A percentile compares a stretch with the other conserved stretches of the same genome.
Conservation (phyloP, 352 stramenopile species). For the Pythium vanterpoolii region DNA sequence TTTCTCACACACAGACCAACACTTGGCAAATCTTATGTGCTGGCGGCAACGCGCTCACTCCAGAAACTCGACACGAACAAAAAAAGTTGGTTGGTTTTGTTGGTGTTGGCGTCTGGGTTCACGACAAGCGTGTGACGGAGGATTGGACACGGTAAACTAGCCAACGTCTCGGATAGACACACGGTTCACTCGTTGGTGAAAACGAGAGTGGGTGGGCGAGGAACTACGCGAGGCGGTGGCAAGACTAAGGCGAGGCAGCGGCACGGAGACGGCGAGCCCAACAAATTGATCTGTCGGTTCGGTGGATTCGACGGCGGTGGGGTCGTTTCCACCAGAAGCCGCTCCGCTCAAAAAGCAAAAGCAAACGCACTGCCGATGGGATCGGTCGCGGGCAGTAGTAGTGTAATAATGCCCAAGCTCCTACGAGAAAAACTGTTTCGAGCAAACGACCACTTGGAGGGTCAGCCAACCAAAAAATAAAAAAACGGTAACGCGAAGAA, state of each 20-base stretch:
- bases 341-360: not conserved
- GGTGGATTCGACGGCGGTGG: constrained; percentile 1
- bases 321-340: constrained; percentile 22
- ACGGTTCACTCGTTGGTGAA: no score
- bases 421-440: not conserved
- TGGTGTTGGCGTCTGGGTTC: no score
- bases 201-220: no score
- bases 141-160: no score
- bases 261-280: not conserved
- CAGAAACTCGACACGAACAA: no score
- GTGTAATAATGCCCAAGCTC: constrained; percentile 6
- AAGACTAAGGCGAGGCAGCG: not conserved
- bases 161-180: no score
- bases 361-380: not conserved
- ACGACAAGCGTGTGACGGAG: no score
- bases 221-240: no score
- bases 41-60: not conserved
- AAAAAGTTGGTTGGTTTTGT: no score
- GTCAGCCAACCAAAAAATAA: constrained; percentile 13
- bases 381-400: constrained; percentile 2
- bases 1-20: constrained; percentile 17
- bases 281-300: not conserved
- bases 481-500: constrained; percentile 2
- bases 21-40: constrained; percentile 1
- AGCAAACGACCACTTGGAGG: constrained; percentile 1